Evolutionary conservation across 2,329 filamentous ascomycete species (phyloP), one percentile per base, ranked within the genome.

Genomic region (Volutella citrinella): DNA sequence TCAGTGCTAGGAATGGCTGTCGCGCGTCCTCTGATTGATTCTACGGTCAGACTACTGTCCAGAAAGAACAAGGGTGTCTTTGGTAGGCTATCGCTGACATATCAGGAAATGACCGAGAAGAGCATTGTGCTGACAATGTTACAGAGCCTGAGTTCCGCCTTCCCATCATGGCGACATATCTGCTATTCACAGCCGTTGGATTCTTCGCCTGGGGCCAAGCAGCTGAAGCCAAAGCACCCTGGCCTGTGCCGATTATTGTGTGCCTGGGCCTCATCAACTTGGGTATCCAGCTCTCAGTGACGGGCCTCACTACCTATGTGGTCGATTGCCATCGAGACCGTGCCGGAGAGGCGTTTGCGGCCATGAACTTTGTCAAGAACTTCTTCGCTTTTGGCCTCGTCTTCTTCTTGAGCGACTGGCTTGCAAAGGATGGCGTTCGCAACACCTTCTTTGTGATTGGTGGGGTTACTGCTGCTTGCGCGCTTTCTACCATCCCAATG

Each of bases 191-290:
- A 11, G 22, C 22, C 14, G 15, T 16, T 15, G 26, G 26, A n/a
- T 28, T 28, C 26, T 28, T 28, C 26, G 13, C 26, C 26, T 28
- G 26, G 26, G 26, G 26, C 26, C 17, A 28, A 24, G n/a, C 22
- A 24, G 6, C 22, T 14, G 22, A n/a, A 11, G 22, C 22, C 12
- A 11, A n/a, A 11, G n/a, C 22, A 14, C 22, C 22, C 22, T 24
- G 22, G 22, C 22, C 22, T 14, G 22, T 24, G 12, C 22, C 22
- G 12, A 14, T 24, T 11, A 24, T 24, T 14, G 22, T 24, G 12
- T 11, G 22, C 22, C 22, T 24, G 12, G 22, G 22, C 14, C 22
- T 24, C 22, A 24, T 24, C 22, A 24, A 24, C 22, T 24, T 24
- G 12, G 22, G 22, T 14, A 24, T 24, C 22, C 22, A 24, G 22